Evolutionary conservation across 768 basidiomycete genomes (phyloP).

Genomic region (Phanerodontia chrysosporium): DNA sequence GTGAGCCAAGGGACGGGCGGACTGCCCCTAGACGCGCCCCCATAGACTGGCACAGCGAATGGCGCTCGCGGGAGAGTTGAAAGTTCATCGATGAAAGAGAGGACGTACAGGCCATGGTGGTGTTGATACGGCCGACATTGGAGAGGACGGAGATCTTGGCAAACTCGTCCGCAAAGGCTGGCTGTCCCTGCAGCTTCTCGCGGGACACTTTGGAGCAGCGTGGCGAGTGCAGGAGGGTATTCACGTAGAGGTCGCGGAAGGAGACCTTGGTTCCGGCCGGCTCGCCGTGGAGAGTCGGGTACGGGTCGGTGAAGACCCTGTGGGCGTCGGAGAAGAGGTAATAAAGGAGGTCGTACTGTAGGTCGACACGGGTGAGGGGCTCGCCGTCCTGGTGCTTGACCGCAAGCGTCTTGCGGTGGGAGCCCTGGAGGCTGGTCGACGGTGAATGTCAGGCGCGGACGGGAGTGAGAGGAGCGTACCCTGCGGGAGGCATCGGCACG

Average conservation of each 20-base stretch:
- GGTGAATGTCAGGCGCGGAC: constrained; percentile 1
- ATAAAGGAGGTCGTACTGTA: constrained; percentile 54
- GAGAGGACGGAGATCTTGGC: constrained; percentile 71
- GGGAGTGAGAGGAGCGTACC: constrained; percentile 11
- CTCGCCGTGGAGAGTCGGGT: constrained; percentile 38
- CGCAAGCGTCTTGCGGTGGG: constrained; percentile 38
- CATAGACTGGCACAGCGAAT: not conserved
- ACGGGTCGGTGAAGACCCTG: constrained; percentile 61
- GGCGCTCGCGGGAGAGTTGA: not conserved
- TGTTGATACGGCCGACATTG: constrained; percentile 78
- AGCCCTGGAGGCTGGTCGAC: constrained; percentile 38
- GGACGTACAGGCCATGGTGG: constrained; percentile 75
- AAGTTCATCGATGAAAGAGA: not conserved
- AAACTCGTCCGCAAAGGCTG: constrained; percentile 60
- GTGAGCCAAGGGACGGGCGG: not conserved
- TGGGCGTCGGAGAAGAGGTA: constrained; percentile 39
- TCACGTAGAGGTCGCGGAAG: constrained; percentile 46
- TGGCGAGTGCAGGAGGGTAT: constrained; percentile 47
- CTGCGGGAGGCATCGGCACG: constrained; percentile 20
- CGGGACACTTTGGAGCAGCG: constrained; percentile 69
- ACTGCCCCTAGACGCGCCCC: not conserved
- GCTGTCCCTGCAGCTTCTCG: constrained; percentile 63
- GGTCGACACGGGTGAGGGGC: constrained; percentile 60
- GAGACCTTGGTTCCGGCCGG: constrained; percentile 30
- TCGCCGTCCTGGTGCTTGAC: constrained; percentile 58